A percentile compares a stretch with the other conserved stretches of the same genome.
Evolutionary conservation across 768 basidiomycete genomes (phyloP).

Genomic region (Lactarius tabidus): DNA sequence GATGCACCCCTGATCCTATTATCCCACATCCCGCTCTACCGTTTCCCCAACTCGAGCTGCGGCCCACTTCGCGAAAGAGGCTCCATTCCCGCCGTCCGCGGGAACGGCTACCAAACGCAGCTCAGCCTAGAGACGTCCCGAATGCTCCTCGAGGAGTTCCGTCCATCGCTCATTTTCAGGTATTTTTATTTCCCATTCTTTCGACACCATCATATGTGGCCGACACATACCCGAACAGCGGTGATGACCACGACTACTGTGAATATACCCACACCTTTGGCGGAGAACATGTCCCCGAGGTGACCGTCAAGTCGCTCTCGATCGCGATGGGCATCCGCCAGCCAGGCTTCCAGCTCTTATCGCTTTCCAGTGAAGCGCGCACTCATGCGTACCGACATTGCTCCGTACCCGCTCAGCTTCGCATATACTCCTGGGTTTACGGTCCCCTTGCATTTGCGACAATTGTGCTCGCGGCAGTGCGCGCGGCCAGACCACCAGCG

Average conservation of each 20-base stretch:
- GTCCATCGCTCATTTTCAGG: slow-evolving; percentile 75
- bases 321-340: slow-evolving; percentile 82
- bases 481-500: neutral
- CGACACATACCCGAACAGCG: slow-evolving; percentile 42
- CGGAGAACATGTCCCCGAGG: slow-evolving; percentile 51
- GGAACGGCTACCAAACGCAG: slow-evolving; percentile 81
- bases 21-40: slow-evolving; percentile 84
- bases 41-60: slow-evolving; percentile 64
- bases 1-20: slow-evolving; percentile 35
- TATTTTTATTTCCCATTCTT: slow-evolving; percentile 30
- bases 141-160: slow-evolving; percentile 60
- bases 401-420: slow-evolving; percentile 77
- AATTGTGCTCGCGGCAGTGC: slow-evolving; percentile 42
- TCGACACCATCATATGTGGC: neutral
- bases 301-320: slow-evolving; percentile 86
- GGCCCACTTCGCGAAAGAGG: slow-evolving; percentile 76
- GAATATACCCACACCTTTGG: slow-evolving; percentile 55
- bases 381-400: slow-evolving; percentile 61
- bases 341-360: slow-evolving; percentile 89
- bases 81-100: slow-evolving; percentile 66
- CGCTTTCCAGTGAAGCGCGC: slow-evolving; percentile 47
- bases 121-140: slow-evolving; percentile 62
- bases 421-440: slow-evolving; percentile 72
- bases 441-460: slow-evolving; percentile 63
- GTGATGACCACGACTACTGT: slow-evolving; percentile 96